Base-by-base conservation (phyloP, 2,329 filamentous ascomycete genomes). In the Pyrenochaeta sp. region DNA sequence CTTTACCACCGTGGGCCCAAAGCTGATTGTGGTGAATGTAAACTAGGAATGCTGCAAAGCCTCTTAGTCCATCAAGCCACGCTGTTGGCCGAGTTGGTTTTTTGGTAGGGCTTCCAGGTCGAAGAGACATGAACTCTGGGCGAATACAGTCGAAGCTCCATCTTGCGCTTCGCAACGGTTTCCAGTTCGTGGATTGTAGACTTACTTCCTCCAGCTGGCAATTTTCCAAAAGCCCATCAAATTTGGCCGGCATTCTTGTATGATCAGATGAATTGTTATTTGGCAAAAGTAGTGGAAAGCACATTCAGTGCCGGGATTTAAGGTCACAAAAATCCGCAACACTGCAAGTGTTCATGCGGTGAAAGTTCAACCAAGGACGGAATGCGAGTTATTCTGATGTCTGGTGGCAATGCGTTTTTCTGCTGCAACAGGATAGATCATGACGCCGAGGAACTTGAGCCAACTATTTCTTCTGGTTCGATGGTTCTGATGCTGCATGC, bases 1-100 rank as follows among this genome's bases (percentile, higher is more conserved):
- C 82, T 81, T 32, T 83, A 80, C 56, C 79, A 17, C 61, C 63
- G 37, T 74, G 71, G 7, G 89, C 7, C 79, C 79, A 75, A 56
- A 68, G 23, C 69, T 72, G 51, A 68, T 76, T 69, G 86, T 87
- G 39, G 47, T 87, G 84, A 60, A 82, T 78, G 69, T 89, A 90
- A 12, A 90, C 87, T 23, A 89, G 68, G 27, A 90, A 79, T 2
- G 87, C 86, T 4, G 87, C 87, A 56, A 90, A 88, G 3, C 88
- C 87, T 66, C 88, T 78, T 12, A 90, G 75, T 12, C 87, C 87
- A 61, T 90, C 87, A 17, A 87, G 78, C 71, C 71, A 75, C 6
- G 72, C 69, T 43, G 72, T 75, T 43, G 55, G 61, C 42, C 70
- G 56, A 3, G 64, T 35, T 18, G 59, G 48, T 14, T 66, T 65